Conservation (phyloP, 108 stramenopile genomes). For the Aureococcus anophagefferens region DNA sequence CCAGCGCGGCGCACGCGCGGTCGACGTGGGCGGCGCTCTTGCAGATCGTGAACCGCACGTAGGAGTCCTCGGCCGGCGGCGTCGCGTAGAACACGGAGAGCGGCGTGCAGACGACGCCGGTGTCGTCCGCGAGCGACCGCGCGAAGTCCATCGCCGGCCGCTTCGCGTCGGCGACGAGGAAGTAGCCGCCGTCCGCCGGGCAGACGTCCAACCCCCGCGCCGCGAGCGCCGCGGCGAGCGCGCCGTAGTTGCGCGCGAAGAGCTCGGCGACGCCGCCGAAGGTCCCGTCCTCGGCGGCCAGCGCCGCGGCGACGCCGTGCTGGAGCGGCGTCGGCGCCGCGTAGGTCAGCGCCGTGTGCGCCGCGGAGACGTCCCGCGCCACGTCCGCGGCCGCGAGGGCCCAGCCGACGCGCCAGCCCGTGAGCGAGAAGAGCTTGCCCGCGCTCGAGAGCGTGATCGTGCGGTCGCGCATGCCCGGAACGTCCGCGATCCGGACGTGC, state of each 20-base stretch:
- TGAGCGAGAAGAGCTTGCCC: slow-evolving; percentile 96
- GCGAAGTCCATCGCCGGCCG: too few species aligned
- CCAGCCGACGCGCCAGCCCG: slow-evolving; percentile 98
- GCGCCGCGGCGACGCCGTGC: slow-evolving; percentile 39
- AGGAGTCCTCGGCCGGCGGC: too few species aligned
- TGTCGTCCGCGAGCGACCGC: slow-evolving; percentile 39
- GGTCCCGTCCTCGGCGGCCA: slow-evolving; percentile 22
- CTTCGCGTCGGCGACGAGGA: slow-evolving; percentile 41
- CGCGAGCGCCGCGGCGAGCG: slow-evolving; percentile 22
- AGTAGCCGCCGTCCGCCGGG: slow-evolving; percentile 45
- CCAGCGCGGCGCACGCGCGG: too few species aligned
- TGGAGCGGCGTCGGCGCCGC: slow-evolving; percentile 24
- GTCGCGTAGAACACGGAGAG: slow-evolving; percentile 36
- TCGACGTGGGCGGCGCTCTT: too few species aligned
- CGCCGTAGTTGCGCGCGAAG: slow-evolving; percentile 23
- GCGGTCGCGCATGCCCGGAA: slow-evolving; percentile 81
- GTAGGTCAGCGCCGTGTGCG: too few species aligned
- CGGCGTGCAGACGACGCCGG: slow-evolving; percentile 48
- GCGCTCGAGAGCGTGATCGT: slow-evolving; percentile 90
- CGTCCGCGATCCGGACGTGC: slow-evolving; percentile 70
- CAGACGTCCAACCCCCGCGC: slow-evolving; percentile 36
- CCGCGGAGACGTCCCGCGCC: not conserved
- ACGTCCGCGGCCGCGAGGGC: slow-evolving; percentile 72
- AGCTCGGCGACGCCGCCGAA: slow-evolving; percentile 26
- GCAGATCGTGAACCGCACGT: too few species aligned